Evolutionary conservation across 768 basidiomycete species (phyloP).

Genomic region (Phaeolepiota aurea): DNA sequence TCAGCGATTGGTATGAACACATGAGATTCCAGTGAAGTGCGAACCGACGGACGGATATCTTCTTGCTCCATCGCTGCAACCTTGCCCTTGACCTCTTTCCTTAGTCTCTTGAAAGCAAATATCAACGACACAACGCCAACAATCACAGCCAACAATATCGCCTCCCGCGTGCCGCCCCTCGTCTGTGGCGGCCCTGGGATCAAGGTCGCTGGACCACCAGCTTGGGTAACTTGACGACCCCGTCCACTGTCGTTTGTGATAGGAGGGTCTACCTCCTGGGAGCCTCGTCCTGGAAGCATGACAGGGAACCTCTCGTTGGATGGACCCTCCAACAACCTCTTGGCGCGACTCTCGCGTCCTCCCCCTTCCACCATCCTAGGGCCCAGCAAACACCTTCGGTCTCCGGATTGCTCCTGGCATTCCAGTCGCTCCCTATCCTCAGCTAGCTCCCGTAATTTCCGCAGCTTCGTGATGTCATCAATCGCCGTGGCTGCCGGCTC

Average conservation of each 20-base stretch:
- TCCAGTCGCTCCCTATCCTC: conserved; percentile 4
- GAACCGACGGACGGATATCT: background rate
- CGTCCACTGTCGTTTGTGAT: background rate
- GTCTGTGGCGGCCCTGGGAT: background rate
- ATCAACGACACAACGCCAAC: conserved; percentile 20
- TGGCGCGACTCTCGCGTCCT: conserved; percentile 35
- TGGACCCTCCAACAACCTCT: conserved; percentile 53
- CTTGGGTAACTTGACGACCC: background rate
- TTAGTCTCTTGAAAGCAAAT: conserved; percentile 19
- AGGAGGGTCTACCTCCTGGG: background rate
- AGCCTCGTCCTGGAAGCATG: background rate
- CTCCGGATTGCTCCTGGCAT: conserved; percentile 13
- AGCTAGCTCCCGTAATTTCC: conserved; percentile 4
- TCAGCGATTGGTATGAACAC: too few species aligned
- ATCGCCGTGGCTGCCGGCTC: conserved; percentile 7
- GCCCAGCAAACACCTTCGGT: conserved; percentile 58
- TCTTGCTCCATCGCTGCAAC: background rate
- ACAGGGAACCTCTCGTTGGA: background rate
- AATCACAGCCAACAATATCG: conserved; percentile 13
- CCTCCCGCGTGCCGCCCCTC: conserved; percentile 14
- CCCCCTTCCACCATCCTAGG: conserved; percentile 46
- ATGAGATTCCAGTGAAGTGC: background rate
- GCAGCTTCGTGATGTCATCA: conserved; percentile 7
- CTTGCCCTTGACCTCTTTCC: conserved; percentile 3
- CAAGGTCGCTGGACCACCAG: background rate